Percentiles rank a stretch among this genome's conserved stretches.
Evolutionary conservation across 352 stramenopile genomes (phyloP).

Genomic region (Phytophthora sojae): DNA sequence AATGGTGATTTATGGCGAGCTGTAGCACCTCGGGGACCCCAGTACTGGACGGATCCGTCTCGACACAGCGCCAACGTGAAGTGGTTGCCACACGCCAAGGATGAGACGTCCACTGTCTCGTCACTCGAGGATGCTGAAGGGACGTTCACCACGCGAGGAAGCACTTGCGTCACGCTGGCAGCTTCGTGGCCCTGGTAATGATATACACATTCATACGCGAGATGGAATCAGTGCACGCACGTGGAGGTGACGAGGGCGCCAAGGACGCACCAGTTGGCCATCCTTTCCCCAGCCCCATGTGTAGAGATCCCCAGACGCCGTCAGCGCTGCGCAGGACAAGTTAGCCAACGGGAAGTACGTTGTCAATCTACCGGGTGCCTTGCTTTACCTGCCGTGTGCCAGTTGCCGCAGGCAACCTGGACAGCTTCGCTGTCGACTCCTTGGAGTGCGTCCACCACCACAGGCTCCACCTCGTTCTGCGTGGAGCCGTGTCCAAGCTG

Average conservation of each 20-base stretch:
- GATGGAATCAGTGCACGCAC: constrained; percentile 13
- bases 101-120: constrained; percentile 35
- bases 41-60: constrained; percentile 60
- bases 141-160: constrained; percentile 59
- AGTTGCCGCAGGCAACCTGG: constrained; percentile 72
- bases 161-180: constrained; percentile 33
- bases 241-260: constrained; percentile 4
- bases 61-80: constrained; percentile 57
- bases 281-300: constrained; percentile 82
- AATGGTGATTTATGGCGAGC: constrained; percentile 14
- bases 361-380: neutral
- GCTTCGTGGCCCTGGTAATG: constrained; percentile 24
- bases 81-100: constrained; percentile 58
- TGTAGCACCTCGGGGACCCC: constrained; percentile 37
- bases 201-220: neutral
- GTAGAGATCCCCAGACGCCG: constrained; percentile 72
- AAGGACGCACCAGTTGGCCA: constrained; percentile 66
- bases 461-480: constrained; percentile 39
- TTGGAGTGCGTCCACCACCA: constrained; percentile 50
- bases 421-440: constrained; percentile 60
- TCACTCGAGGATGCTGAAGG: constrained; percentile 34
- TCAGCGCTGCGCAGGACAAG: constrained; percentile 43
- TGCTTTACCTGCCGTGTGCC: constrained; percentile 68
- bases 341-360: constrained; percentile 8
- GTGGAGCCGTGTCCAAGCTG: constrained; percentile 73